phyloP scores from a whole-genome alignment of 352 stramenopile species.

The Globisporangium yorkense region DNA sequence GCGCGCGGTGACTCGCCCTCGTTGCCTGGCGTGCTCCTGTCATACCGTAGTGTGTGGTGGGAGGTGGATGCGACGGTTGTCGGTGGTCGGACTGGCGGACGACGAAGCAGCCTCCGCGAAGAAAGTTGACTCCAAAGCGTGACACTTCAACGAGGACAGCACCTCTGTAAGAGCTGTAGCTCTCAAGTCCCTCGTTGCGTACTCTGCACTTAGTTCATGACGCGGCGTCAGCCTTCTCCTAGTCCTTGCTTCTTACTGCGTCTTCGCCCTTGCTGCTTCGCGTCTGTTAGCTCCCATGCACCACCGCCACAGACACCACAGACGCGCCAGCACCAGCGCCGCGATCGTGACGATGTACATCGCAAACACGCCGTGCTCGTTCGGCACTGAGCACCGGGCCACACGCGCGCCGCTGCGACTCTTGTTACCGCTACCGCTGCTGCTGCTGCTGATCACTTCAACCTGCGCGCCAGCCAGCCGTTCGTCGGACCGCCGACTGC shows the following conservation, averaged over 20 bases:
- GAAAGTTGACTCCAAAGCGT: too few relatives aligned
- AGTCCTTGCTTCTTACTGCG: slow-evolving; percentile 5
- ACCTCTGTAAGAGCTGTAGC: background rate
- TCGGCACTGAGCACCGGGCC: slow-evolving; percentile 28
- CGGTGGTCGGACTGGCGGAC: background rate
- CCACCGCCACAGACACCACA: slow-evolving; percentile 1
- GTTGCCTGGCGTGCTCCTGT: background rate
- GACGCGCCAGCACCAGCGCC: slow-evolving; percentile 13
- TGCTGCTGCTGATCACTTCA: background rate
- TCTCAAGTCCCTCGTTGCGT: background rate
- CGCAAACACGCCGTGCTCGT: slow-evolving; percentile 31
- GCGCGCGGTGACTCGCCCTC: background rate
- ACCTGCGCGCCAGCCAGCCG: background rate
- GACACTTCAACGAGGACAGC: slow-evolving; percentile 5
- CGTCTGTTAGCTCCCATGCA: background rate
- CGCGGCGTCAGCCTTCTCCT: background rate
- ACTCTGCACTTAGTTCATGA: background rate
- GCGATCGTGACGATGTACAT: slow-evolving; percentile 20
- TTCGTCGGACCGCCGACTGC: slow-evolving; percentile 1
- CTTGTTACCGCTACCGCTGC: background rate
- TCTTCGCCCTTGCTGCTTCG: slow-evolving; percentile 1
- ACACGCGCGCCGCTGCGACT: slow-evolving; percentile 1
- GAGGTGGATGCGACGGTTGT: too few relatives aligned
- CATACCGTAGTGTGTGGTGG: background rate
- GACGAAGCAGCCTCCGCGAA: background rate